Conservation (phyloP, 306 rosid species). For the Luffa acutangula region DNA sequence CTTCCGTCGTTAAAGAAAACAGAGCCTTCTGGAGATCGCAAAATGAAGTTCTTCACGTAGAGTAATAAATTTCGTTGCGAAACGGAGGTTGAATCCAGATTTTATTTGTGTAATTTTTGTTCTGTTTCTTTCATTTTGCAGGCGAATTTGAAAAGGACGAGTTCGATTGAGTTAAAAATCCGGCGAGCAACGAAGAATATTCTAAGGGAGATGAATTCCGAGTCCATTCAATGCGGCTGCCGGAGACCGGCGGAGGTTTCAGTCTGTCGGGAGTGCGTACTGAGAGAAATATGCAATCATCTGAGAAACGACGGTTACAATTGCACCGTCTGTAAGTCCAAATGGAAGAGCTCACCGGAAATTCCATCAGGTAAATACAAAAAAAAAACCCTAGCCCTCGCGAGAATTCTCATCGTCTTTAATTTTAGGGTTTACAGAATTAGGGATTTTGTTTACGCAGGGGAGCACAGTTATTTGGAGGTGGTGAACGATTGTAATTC, state of each 20-base stretch:
- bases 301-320: constrained; percentile 44
- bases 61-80: background rate
- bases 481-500: constrained; percentile 35
- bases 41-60: constrained; percentile 46
- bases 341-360: constrained; percentile 45
- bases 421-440: background rate
- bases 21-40: constrained; percentile 62
- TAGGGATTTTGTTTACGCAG: constrained; percentile 16
- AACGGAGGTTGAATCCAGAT: background rate
- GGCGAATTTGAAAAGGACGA: constrained; percentile 28
- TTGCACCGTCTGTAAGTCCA: constrained; percentile 54
- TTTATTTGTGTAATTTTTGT: background rate
- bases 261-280: constrained; percentile 61
- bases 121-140: constrained; percentile 6
- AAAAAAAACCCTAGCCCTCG: background rate
- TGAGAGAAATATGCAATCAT: constrained; percentile 37
- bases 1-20: constrained; percentile 18
- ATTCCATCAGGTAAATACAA: constrained; percentile 42
- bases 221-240: constrained; percentile 33
- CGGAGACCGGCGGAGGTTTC: constrained; percentile 9
- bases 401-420: background rate
- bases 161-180: constrained; percentile 40
- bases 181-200: constrained; percentile 52
- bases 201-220: constrained; percentile 21
- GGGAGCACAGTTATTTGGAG: constrained; percentile 64